These are phyloP conservation scores for Prunus yedoensis DNA, from an alignment of 331 rosid species.

Conservation along the genomic window DNA sequence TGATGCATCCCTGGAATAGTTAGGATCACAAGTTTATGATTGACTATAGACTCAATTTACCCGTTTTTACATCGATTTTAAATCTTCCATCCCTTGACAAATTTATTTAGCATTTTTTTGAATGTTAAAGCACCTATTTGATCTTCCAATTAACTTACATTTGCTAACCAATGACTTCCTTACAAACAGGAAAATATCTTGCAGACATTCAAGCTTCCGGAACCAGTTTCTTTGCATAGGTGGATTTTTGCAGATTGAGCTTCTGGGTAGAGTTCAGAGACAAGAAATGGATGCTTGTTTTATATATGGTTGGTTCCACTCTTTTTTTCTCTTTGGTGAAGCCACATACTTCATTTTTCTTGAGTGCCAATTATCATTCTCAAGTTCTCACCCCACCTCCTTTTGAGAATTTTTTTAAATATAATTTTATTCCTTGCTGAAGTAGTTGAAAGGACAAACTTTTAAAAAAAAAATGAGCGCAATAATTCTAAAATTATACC, in stretches of 20 bases:
- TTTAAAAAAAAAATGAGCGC: not conserved
- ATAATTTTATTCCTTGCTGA: not conserved
- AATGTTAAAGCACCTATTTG: not conserved
- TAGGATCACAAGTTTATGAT: not conserved
- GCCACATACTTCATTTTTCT: not conserved
- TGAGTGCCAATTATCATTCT: not conserved
- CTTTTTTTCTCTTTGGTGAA: not conserved
- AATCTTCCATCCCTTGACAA: not conserved
- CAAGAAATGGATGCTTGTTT: constrained; percentile 77
- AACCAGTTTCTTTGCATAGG: constrained; percentile 93
- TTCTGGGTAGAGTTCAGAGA: constrained; percentile 84
- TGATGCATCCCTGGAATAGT: not conserved
- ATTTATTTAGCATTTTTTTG: not conserved
- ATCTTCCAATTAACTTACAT: not conserved
- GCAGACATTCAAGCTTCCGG: constrained; percentile 80
- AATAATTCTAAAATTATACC: not conserved
- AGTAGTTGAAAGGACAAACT: not conserved
- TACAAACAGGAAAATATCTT: constrained; percentile 52
- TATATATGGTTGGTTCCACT: constrained; percentile 72
- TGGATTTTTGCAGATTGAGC: constrained; percentile 86
- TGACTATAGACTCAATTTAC: not conserved
- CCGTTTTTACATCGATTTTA: not conserved
- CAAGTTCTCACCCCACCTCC: not conserved
- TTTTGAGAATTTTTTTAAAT: too few species aligned
- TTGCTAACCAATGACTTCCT: constrained; percentile 21